A percentile compares a stretch with the other conserved stretches of the same genome.
These are phyloP conservation scores for Coprinellus aureogranulatus DNA, from an alignment of 768 basidiomycete species.

Conservation along the genomic window DNA sequence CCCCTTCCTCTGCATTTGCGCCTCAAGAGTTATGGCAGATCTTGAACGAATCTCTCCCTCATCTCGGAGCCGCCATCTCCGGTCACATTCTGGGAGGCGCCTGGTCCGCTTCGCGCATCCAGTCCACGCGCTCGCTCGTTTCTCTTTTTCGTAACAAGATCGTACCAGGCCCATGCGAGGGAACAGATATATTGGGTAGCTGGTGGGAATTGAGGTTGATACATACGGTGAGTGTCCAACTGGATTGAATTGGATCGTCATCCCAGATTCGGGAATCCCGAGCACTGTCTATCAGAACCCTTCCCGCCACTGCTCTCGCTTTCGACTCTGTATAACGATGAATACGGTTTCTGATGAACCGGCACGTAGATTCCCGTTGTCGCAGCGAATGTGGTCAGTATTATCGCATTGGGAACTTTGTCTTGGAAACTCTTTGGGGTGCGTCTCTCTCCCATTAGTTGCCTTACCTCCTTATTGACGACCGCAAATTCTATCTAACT, in stretches of 20 bases:
- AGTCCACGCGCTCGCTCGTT: conserved; percentile 28
- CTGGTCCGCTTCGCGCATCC: conserved; percentile 47
- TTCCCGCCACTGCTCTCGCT: too few species aligned
- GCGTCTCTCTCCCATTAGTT: not conserved
- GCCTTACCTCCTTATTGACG: not conserved
- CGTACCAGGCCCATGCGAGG: conserved; percentile 36
- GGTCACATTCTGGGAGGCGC: conserved; percentile 46
- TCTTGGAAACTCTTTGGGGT: conserved; percentile 42
- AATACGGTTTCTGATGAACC: too few species aligned
- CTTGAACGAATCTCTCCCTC: conserved; percentile 50
- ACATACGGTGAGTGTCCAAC: conserved; percentile 35
- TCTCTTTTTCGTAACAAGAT: conserved; percentile 33
- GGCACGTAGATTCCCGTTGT: conserved; percentile 38
- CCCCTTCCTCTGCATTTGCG: not conserved
- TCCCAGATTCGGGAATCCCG: too few species aligned
- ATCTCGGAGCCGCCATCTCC: conserved; percentile 44
- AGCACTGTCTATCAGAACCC: too few species aligned
- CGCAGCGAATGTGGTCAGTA: conserved; percentile 32
- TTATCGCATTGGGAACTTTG: conserved; percentile 37
- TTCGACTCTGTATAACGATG: too few species aligned
- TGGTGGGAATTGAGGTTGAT: conserved; percentile 39
- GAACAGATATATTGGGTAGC: conserved; percentile 36
- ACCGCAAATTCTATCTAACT: not conserved
- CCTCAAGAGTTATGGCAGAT: conserved; percentile 30
- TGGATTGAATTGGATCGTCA: not conserved